A percentile compares a stretch with the other conserved stretches of the same genome.
These are phyloP conservation scores for Aspergillus felis DNA, from an alignment of 2,329 filamentous ascomycete genomes.

Conservation along the genomic window DNA sequence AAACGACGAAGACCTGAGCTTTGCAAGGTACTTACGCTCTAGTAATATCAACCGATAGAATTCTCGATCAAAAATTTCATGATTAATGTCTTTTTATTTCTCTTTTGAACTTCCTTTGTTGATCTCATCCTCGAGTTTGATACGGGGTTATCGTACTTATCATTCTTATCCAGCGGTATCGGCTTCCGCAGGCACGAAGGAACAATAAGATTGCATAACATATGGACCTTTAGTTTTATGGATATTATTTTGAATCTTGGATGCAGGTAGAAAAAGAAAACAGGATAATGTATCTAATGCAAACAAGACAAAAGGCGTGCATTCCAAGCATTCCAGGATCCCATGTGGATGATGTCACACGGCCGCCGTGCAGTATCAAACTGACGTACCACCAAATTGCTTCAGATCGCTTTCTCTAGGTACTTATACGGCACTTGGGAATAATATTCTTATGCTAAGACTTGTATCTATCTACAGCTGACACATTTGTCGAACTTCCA, in stretches of 20 bases:
- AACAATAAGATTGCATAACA: not conserved
- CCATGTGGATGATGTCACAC: not conserved
- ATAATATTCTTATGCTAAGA: not conserved
- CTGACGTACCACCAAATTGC: not conserved
- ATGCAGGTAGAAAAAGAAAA: not conserved
- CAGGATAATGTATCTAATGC: not conserved
- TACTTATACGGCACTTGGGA: not conserved
- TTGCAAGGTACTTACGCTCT: constrained; percentile 47
- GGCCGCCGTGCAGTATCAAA: not conserved
- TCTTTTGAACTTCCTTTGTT: not conserved
- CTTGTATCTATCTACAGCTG: not conserved
- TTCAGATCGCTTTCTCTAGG: not conserved
- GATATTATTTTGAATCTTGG: not conserved
- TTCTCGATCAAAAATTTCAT: not conserved
- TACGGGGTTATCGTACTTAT: not conserved
- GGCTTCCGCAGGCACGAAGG: no score
- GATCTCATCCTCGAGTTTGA: not conserved
- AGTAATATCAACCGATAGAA: constrained; percentile 30
- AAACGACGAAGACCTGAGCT: constrained; percentile 48
- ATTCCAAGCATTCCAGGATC: not conserved
- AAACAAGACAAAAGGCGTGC: not conserved
- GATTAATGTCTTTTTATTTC: not conserved
- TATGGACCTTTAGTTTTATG: not conserved
- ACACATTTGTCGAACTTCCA: not conserved
- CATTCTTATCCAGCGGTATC: no score